Base-by-base conservation (phyloP, 805 yeast species). In the Metschnikowia matae region DNA sequence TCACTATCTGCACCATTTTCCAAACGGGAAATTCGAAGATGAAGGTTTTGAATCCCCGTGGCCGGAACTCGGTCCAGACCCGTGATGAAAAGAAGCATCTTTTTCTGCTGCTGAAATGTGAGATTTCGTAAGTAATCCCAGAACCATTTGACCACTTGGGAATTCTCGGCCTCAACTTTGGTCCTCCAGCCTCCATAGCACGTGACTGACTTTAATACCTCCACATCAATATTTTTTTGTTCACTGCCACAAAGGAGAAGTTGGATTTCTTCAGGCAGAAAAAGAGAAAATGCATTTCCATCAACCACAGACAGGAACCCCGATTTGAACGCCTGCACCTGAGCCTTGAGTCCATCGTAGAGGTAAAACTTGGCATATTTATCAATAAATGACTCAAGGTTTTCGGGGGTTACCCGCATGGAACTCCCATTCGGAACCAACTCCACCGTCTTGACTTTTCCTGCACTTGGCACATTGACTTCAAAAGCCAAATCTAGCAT, bases 31-130 rank as follows among this genome's bases (percentile, higher is more conserved):
- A 92, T 79, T 53, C 84, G 84, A 60, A 94, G 84, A 40, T 75
- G 74, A 70, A 92, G 69, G 46, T 86, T 84, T 31, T 87, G 84
- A 29, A 89, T 75, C 0, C 99, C 99, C 0, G 96, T 88, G 0
- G 97, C 96, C 0, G 99, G 98, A 6, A 94, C 75, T 41, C 97
- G 72, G 61, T 89, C 96, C 1, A 96, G 85, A 0, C 98, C 97
- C 0, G 97, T 91, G 2, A 91, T 83, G 64, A 92, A 92, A 17
- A 77, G 72, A 36, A 92, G 67, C 40, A 92, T 70, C 57, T 78
- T 79, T 54, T 82, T 81, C 57, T 87, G 95, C 31, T 77, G 72
- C 3, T 51, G 59, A 34, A 67, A 67, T 1, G 68, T 61, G 48
- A 84, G 63, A 10, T 67, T 59, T n/a, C 70, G 71, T 57, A 88